Evolutionary conservation across 139 green algal genomes (phyloP).

Genomic region (Chlamydomonas sp.): DNA sequence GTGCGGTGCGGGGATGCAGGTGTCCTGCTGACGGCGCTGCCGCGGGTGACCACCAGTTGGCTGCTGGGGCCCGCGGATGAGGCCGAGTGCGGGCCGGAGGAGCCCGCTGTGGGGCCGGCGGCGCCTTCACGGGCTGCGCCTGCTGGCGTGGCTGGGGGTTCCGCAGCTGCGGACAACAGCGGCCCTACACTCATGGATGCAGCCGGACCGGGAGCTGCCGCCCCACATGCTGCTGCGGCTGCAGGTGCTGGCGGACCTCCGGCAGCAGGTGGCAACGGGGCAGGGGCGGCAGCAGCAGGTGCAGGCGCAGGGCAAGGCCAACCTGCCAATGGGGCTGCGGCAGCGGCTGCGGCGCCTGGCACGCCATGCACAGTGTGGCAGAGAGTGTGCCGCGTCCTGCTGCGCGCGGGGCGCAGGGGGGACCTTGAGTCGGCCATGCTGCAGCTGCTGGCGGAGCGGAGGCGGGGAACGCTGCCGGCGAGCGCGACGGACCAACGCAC

Average conservation of each 20-base stretch:
- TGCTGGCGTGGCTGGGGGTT: not conserved
- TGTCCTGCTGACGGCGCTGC: constrained; percentile 15
- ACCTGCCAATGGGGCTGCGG: too few relatives aligned
- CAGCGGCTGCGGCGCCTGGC: too few relatives aligned
- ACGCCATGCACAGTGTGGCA: constrained; percentile 13
- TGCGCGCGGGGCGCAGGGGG: not conserved
- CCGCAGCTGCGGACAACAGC: not conserved
- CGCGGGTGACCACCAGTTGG: constrained; percentile 13
- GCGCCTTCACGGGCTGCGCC: too few relatives aligned
- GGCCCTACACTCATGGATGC: too few relatives aligned
- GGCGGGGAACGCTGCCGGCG: not conserved
- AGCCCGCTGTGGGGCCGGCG: not conserved
- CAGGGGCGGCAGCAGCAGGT: too few relatives aligned
- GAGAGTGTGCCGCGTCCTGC: constrained; percentile 5
- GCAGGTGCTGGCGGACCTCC: not conserved
- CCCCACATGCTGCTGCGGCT: not conserved
- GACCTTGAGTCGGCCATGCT: constrained; percentile 3
- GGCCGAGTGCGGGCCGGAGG: not conserved
- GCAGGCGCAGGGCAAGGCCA: too few relatives aligned
- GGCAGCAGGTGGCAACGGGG: too few relatives aligned
- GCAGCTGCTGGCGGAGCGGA: constrained; percentile 17
- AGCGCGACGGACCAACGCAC: constrained; percentile 23
- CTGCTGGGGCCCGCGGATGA: constrained; percentile 12
- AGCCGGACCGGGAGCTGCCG: too few relatives aligned
- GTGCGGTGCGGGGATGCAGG: not conserved